A percentile compares a stretch with the other conserved stretches of the same genome.
These are phyloP conservation scores for Nemania abortiva DNA, from an alignment of 2,329 filamentous ascomycete species.

Conservation along the genomic window DNA sequence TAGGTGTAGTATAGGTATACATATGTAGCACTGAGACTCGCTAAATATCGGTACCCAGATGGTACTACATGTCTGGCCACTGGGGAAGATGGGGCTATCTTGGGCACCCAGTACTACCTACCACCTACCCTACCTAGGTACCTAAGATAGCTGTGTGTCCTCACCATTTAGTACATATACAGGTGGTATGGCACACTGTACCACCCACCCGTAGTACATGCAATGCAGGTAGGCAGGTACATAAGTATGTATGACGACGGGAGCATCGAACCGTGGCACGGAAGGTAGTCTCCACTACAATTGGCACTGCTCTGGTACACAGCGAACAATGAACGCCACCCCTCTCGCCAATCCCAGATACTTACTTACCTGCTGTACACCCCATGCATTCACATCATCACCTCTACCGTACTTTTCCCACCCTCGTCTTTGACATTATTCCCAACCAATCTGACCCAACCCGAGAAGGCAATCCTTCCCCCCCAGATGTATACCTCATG, in stretches of 20 bases:
- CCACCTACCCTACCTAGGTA: not conserved
- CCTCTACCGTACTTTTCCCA: constrained; percentile 47
- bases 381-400: constrained; percentile 34
- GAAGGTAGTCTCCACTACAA: constrained; percentile 31
- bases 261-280: constrained; percentile 24
- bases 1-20: not conserved
- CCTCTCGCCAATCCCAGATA: constrained; percentile 25
- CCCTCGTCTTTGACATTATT: constrained; percentile 29
- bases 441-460: constrained; percentile 35
- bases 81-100: constrained; percentile 11
- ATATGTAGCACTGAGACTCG: constrained; percentile 8
- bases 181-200: constrained; percentile 10
- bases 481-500: constrained; percentile 70
- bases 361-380: constrained; percentile 25
- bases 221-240: not conserved
- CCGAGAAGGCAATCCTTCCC: constrained; percentile 34
- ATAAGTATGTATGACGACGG: constrained; percentile 22
- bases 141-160: not conserved
- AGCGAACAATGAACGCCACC: constrained; percentile 37
- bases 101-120: constrained; percentile 2
- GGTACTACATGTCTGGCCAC: constrained; percentile 9
- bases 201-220: not conserved
- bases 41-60: constrained; percentile 10
- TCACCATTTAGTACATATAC: not conserved
- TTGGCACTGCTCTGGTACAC: constrained; percentile 17